These are phyloP conservation scores for Ceratobasidium sp. DNA, from an alignment of 1,284 basidiomycete genomes.

Conservation along the genomic window DNA sequence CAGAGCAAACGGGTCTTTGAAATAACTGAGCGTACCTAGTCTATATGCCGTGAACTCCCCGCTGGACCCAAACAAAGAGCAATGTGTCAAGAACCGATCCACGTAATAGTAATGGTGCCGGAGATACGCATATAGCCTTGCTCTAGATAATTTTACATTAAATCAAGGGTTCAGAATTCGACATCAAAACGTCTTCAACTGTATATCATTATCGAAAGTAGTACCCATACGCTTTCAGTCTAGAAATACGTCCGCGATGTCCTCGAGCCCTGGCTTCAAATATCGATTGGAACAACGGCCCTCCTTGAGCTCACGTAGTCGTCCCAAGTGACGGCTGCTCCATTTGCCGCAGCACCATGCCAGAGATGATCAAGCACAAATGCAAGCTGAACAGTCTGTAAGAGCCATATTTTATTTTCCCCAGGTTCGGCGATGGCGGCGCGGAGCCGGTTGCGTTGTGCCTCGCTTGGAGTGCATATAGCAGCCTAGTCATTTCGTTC, in stretches of 20 bases:
- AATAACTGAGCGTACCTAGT: no score
- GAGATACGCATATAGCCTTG: no score
- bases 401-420: slow-evolving; percentile 18
- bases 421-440: background rate
- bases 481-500: background rate
- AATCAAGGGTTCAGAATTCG: no score
- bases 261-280: no score
- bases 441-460: background rate
- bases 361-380: slow-evolving; percentile 26
- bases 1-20: no score
- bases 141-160: no score
- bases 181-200: no score
- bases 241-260: background rate
- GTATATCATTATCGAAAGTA: background rate
- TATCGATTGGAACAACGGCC: background rate
- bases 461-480: slow-evolving; percentile 12
- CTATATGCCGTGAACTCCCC: no score
- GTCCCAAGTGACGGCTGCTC: slow-evolving; percentile 12
- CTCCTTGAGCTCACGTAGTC: slow-evolving; percentile 12
- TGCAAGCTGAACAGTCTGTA: background rate
- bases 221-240: no score
- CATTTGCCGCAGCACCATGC: slow-evolving; percentile 18
- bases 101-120: no score
- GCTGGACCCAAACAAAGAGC: no score
- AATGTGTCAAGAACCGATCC: no score